Base-by-base conservation (phyloP, 2,329 filamentous ascomycete genomes). In the Talaromyces pinophilus region DNA sequence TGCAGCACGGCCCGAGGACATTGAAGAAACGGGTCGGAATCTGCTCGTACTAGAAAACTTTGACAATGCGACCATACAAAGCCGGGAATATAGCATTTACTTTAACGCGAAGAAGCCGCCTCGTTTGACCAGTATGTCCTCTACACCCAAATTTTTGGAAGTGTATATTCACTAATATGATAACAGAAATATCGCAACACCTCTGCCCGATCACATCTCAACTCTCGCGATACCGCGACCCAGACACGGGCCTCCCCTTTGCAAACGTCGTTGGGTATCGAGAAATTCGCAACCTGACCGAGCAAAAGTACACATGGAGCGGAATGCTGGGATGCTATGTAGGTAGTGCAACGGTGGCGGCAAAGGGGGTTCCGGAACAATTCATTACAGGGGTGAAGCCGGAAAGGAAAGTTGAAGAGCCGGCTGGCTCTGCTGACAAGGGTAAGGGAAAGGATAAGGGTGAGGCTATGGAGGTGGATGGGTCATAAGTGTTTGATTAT, bases 171-270 rank as follows among this genome's bases (percentile, higher is more conserved):
- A 63, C 70, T 70, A 69, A 70, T 59, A 19, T 42, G 10, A 22
- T 2, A 13, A 62, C 57, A 82, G 81, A 81, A 79, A 80, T 75
- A 68, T 79, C 73, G 64, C 78, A 76, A 68, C 81, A 84, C 54
- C 82, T 89, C 38, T 99, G 95, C 77, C 90, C 89, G 59, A 93
- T 98, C 74, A 97, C 92, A 0, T 90, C 90, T 72, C 86, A 89
- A 63, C 87, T 89, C 4, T 95, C 94, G 13, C 88, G 88, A 64
- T 98, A 96, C 78, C 87, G 89, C 28, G 95, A 99, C 76, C 92
- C 93, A 0, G 86, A 87, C 71, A 98, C 94, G 0, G 91, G 92
- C 0, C 84, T 98, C 17, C 87, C 89, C 0, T 99, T 94, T 78
- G 86, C 87, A 69, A 94, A 94, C 75, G 82, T 87, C 52, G 86